A percentile compares a stretch with the other conserved stretches of the same genome.
Conservation (phyloP, 2,329 filamentous ascomycete genomes). For the Arthroderma sp. region DNA sequence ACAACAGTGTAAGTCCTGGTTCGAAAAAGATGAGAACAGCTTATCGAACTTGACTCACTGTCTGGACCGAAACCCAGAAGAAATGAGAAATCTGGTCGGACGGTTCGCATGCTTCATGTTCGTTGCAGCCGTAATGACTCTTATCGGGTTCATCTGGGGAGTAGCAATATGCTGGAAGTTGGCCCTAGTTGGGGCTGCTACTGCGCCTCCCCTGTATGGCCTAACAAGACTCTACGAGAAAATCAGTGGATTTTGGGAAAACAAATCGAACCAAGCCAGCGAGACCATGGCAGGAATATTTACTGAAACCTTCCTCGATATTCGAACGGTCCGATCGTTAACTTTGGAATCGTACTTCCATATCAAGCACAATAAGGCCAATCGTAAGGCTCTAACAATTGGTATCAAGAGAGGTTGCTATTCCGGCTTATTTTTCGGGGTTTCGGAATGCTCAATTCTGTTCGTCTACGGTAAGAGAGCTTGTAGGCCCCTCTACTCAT, state of each 20-base stretch:
- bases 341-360: constrained; percentile 62
- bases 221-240: constrained; percentile 54
- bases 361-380: constrained; percentile 47
- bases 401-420: constrained; percentile 56
- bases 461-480: constrained; percentile 47
- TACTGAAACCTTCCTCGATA: constrained; percentile 63
- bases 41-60: constrained; percentile 54
- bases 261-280: constrained; percentile 50
- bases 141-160: constrained; percentile 62
- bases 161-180: constrained; percentile 65
- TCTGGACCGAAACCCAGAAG: constrained; percentile 71
- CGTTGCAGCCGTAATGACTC: constrained; percentile 54
- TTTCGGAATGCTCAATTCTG: constrained; percentile 60
- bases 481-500: neutral
- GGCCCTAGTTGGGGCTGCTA: constrained; percentile 61
- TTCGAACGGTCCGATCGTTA: constrained; percentile 64
- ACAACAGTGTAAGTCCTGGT: constrained; percentile 66
- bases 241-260: constrained; percentile 61
- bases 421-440: constrained; percentile 60
- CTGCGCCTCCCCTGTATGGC: constrained; percentile 54
- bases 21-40: constrained; percentile 56
- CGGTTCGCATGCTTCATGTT: constrained; percentile 62
- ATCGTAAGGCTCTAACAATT: constrained; percentile 42
- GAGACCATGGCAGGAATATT: constrained; percentile 52
- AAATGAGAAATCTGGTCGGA: constrained; percentile 72